Base-by-base conservation (phyloP, 2,329 filamentous ascomycete species). In the Diaporthe sp. region DNA sequence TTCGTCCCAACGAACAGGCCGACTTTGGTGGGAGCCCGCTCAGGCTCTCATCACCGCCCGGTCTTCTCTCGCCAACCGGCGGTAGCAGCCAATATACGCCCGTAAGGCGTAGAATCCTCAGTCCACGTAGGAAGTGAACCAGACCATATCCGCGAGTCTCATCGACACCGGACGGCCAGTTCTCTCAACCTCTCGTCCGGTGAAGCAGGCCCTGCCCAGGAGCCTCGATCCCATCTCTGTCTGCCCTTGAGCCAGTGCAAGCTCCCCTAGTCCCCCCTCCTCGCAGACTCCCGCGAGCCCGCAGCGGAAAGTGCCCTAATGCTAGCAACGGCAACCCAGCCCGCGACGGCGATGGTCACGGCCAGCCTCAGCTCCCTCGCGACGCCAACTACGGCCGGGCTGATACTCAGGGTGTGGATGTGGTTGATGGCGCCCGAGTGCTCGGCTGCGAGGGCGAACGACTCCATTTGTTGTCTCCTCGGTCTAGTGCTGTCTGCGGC, bases 381-480 rank as follows among this genome's bases (percentile, higher is more conserved):
- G 10, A 78, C 78, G 9, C 78, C 79, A 37, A 78, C 72, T 8
- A 79, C 76, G 13, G 80, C 79, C 8, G 81, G 76, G 72, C 82
- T 80, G 49, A 84, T 74, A 57, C 79, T 80, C 73, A 84, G 77
- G 19, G 80, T 78, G 77, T 84, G 82, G 19, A 81, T 70, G 71
- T 84, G 83, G 53, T 81, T 81, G 73, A 84, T 83, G 19, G 81
- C 80, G 44, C 82, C 83, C n/a, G 80, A 80, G 68, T 84, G 83
- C 70, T 80, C 77, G 44, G 83, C 82, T 6, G 83, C 82, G 17
- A 84, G 76, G 39, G 81, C 78, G 74, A 84, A 84, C 4, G 82
- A 82, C 75, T 84, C 83, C 83, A 84, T 84, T 6, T 42, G 25
- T 28, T 25, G 4, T 31, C 5, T 8, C 9, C 17, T 53, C 19